A percentile compares a stretch with the other conserved stretches of the same genome.
Conservation (phyloP, 2,329 filamentous ascomycete genomes). For the Dactylellina parvicollis region DNA sequence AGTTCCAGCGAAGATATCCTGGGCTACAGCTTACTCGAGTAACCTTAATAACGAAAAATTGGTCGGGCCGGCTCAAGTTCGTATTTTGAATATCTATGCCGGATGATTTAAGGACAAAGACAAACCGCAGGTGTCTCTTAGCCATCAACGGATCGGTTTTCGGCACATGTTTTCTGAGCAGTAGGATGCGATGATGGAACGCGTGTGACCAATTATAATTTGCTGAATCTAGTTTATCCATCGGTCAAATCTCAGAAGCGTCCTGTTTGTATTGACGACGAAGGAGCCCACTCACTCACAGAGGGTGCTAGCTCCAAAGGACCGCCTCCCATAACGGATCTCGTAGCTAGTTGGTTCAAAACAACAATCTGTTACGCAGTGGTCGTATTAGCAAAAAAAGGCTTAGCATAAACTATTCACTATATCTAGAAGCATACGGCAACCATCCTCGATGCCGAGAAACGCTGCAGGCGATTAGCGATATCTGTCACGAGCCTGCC, state of each 20-base stretch:
- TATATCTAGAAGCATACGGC: constrained; percentile 31
- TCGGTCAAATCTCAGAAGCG: background rate
- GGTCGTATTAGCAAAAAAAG: too few species aligned
- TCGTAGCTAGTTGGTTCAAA: constrained; percentile 45
- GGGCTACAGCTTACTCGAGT: constrained; percentile 19
- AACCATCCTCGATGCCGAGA: constrained; percentile 43
- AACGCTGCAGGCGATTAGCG: constrained; percentile 46
- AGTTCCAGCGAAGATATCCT: constrained; percentile 15
- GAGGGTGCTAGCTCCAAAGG: constrained; percentile 46
- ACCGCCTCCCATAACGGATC: constrained; percentile 31
- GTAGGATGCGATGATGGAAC: constrained; percentile 42
- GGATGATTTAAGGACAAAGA: constrained; percentile 45
- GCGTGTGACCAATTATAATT: constrained; percentile 44
- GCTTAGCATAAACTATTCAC: too few species aligned
- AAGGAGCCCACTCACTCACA: constrained; percentile 33
- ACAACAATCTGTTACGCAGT: constrained; percentile 39
- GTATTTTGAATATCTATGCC: constrained; percentile 49
- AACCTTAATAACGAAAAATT: constrained; percentile 48
- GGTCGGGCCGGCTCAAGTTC: constrained; percentile 38
- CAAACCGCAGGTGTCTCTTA: constrained; percentile 49
- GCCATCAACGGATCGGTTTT: constrained; percentile 28
- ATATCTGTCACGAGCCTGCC: constrained; percentile 42
- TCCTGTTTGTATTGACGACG: background rate
- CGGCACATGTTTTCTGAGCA: constrained; percentile 49
- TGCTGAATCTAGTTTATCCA: constrained; percentile 29